Evolutionary conservation across 345 rosid genomes (phyloP), one percentile per base, ranked within the genome.

Genomic region (Anastatica hierochuntica): DNA sequence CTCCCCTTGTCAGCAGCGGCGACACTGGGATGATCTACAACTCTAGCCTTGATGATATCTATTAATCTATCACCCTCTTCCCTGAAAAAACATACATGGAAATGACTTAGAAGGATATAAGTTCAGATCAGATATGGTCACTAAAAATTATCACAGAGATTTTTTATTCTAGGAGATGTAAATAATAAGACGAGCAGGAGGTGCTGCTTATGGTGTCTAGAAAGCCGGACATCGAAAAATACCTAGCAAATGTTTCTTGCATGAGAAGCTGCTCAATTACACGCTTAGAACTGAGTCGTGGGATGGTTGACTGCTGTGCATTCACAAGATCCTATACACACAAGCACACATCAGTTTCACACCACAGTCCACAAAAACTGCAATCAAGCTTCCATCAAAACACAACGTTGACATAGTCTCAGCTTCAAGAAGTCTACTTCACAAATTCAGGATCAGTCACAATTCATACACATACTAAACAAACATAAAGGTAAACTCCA

Each of bases 161-260:
- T n/a, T n/a, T n/a, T n/a, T n/a, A n/a, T n/a, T n/a, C n/a, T n/a
- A n/a, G n/a, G n/a, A n/a, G n/a, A n/a, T n/a, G n/a, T n/a, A n/a
- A n/a, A n/a, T n/a, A n/a, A n/a, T n/a, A n/a, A n/a, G n/a, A 3
- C 14, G 62, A 14, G 18, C 33, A 46, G 40, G 19, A 19, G 40
- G 37, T 41, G 19, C 12, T 4, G 18, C 55, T 30, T 26, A 38
- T 50, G 46, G 49, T 26, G 49, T 13, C 30, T 31, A 38, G 17
- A 30, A 38, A 33, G 18, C 26, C 41, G 40, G 9, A 53, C n/a
- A n/a, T n/a, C n/a, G n/a, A n/a, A n/a, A n/a, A n/a, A n/a, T n/a
- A n/a, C 96, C 98, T 76, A 26, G 95, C 77, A 67, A 81, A 87
- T n/a, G 80, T 84, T 72, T 82, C 94, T 72, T 67, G 77, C 83